Evolutionary conservation across 148 eudicot species (phyloP).

Genomic region (Gaultheria prostrata): DNA sequence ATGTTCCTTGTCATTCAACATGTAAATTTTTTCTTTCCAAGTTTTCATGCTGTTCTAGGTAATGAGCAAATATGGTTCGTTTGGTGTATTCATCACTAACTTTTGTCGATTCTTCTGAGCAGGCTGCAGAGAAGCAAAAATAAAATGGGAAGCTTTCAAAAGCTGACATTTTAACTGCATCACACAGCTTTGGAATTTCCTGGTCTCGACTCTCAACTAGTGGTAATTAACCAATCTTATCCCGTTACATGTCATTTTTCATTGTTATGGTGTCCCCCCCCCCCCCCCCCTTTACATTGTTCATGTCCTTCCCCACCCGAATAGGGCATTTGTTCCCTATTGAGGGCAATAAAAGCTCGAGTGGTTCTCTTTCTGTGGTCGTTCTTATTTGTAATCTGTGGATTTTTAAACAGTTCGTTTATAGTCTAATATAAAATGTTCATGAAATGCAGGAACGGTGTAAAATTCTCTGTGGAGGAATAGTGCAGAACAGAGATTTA

Average conservation of each 20-base stretch:
- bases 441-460: slow-evolving; percentile 10
- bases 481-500: not conserved
- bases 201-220: no score
- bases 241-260: not conserved
- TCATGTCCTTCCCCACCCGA: not conserved
- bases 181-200: not conserved
- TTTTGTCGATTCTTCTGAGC: not conserved
- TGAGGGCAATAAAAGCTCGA: not conserved
- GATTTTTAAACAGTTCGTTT: not conserved
- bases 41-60: not conserved
- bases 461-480: not conserved
- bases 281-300: no score
- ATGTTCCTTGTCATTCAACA: not conserved
- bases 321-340: not conserved
- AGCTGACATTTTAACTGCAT: not conserved
- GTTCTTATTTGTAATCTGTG: not conserved
- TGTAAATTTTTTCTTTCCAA: not conserved
- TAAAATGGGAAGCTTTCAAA: not conserved
- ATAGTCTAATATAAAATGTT: not conserved
- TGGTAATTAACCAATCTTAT: not conserved
- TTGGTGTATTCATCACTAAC: not conserved
- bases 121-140: slow-evolving; percentile 22
- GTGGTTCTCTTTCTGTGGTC: not conserved
- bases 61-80: not conserved
- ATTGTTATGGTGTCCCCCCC: no score